phyloP scores from a whole-genome alignment of 1,284 basidiomycete species.

The Ceratobasidium sp. region DNA sequence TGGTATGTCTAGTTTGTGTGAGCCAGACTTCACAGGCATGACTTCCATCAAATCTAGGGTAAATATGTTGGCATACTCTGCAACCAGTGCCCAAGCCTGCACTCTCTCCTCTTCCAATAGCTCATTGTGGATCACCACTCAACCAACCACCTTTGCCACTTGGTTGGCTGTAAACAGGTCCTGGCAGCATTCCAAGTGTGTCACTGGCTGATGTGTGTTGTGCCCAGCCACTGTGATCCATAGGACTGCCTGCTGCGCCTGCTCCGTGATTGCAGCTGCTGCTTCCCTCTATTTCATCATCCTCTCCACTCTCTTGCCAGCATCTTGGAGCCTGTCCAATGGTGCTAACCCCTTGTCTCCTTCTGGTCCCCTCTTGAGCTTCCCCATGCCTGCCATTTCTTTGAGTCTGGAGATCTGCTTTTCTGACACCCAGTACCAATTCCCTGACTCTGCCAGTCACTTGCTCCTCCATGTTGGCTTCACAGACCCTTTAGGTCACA shows the following conservation, averaged over 20 bases:
- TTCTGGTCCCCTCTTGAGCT: not conserved
- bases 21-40: conserved; percentile 36
- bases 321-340: too few relatives aligned
- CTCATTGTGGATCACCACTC: conserved; percentile 42
- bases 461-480: not conserved
- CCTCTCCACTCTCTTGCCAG: too few relatives aligned
- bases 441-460: not conserved
- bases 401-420: not conserved
- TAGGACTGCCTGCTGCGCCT: not conserved
- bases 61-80: conserved; percentile 7
- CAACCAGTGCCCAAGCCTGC: not conserved
- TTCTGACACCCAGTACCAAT: not conserved
- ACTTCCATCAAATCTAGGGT: conserved; percentile 19
- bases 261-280: not conserved
- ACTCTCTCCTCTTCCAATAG: conserved; percentile 33
- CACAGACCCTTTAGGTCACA: not conserved
- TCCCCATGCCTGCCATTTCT: not conserved
- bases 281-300: not conserved
- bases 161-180: conserved; percentile 45
- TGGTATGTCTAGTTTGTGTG: conserved; percentile 43
- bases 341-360: not conserved
- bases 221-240: not conserved
- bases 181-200: conserved; percentile 12
- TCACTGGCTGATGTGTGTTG: not conserved
- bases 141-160: conserved; percentile 44